A percentile compares a stretch with the other conserved stretches of the same genome.
Conservation (phyloP, 805 yeast genomes). For the Cyberlindnera xylosilytica region DNA sequence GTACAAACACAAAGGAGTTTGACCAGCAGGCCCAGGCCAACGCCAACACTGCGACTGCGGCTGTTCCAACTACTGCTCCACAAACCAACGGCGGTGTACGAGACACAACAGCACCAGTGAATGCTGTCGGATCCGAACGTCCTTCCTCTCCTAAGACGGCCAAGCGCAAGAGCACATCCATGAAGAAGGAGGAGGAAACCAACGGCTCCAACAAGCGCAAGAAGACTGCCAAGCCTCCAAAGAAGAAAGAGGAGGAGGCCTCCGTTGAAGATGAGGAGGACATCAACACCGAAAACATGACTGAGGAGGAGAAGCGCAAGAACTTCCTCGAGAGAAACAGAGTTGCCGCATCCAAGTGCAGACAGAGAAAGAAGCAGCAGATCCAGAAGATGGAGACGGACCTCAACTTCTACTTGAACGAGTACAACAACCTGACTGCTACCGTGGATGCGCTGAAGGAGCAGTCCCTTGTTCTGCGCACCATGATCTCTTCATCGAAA, state of each 20-base stretch:
- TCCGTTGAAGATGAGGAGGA: neutral
- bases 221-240: neutral
- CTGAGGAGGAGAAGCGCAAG: conserved; percentile 74
- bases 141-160: neutral
- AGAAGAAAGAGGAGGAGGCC: neutral
- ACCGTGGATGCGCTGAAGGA: conserved; percentile 59
- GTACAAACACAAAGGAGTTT: conserved; percentile 17
- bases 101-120: neutral
- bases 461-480: conserved; percentile 49
- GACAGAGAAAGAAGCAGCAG: conserved; percentile 90
- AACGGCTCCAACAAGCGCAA: conserved; percentile 6
- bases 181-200: conserved; percentile 6
- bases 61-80: neutral
- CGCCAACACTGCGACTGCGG: conserved; percentile 5
- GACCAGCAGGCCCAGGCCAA: conserved; percentile 16
- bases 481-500: conserved; percentile 39
- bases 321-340: conserved; percentile 86
- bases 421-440: conserved; percentile 61
- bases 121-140: neutral
- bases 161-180: conserved; percentile 5
- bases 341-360: conserved; percentile 92
- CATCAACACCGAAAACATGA: conserved; percentile 27
- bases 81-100: conserved; percentile 3
- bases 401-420: conserved; percentile 62
- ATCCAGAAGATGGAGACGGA: conserved; percentile 80